Base-by-base conservation (phyloP, 306 rosid species). In the Dalbergia oliveri region DNA sequence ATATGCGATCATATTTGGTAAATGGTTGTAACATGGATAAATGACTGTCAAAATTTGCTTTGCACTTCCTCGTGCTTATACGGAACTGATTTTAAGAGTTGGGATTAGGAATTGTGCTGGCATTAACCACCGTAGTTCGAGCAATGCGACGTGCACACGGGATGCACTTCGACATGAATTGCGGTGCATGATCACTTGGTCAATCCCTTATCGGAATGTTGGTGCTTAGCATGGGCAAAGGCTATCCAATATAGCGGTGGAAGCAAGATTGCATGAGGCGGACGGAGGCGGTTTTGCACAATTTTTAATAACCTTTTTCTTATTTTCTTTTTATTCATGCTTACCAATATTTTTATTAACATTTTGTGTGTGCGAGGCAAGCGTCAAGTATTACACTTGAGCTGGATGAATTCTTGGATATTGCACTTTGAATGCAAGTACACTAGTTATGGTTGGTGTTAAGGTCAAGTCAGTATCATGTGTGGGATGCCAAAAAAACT, bases 1-100 rank as follows among this genome's bases (percentile, higher is more conserved):
- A n/a, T n/a, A 66, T 53, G 75, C 9, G 14, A 66, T 78, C 10
- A 54, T 45, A 39, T 66, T 14, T n/a, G 70, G 34, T 60, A 44
- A 19, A 61, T 47, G 31, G 51, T 49, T 9, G 18, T 12, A 5
- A 41, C 43, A 6, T 45, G 45, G n/a, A n/a, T 1, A 35, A 71
- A 34, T 35, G 33, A 66, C 34, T 41, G 8, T 66, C 72, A 5
- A 18, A 1, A 39, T 65, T 34, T 62, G 44, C 16, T 31, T 21
- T 9, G 5, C 41, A 39, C 65, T 41, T 44, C 9, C 7, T 14
- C 26, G n/a, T 58, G 68, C 44, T 21, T 74, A 2, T 56, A 13
- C 4, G 47, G 4, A 1, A 9, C 35, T 71, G 49, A 45, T 14
- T 50, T 26, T 0, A 9, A 37, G 70, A 15, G 50, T 18, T 66